These are phyloP conservation scores for Populus hybrid DNA, from an alignment of 441 rosid species.

Conservation along the genomic window DNA sequence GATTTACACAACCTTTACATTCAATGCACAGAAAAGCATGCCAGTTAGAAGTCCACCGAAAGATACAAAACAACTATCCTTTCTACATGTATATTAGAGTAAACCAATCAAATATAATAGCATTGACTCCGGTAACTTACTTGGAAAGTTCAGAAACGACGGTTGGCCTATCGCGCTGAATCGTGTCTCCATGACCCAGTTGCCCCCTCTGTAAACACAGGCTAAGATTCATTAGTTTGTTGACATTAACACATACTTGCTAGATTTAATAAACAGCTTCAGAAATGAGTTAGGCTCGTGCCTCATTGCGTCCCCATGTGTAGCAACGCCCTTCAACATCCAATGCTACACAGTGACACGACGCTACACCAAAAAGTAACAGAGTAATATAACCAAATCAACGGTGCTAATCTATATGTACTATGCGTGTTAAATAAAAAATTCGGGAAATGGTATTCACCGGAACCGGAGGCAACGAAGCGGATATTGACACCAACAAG, in stretches of 20 bases:
- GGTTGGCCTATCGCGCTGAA: slow-evolving; percentile 91
- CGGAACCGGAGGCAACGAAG: slow-evolving; percentile 77
- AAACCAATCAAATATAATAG: not conserved
- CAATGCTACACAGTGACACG: slow-evolving; percentile 96
- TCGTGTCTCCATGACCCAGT: slow-evolving; percentile 88
- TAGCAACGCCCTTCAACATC: slow-evolving; percentile 93
- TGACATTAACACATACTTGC: slow-evolving; percentile 2
- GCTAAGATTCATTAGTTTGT: slow-evolving; percentile 16
- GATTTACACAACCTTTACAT: not conserved
- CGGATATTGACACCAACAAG: slow-evolving; percentile 72
- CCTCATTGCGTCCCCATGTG: slow-evolving; percentile 99
- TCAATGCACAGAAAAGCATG: not conserved
- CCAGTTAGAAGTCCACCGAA: not conserved
- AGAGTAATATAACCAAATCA: not conserved
- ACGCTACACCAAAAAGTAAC: slow-evolving; percentile 40
- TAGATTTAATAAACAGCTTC: slow-evolving; percentile 4
- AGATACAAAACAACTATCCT: not conserved
- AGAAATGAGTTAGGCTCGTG: slow-evolving; percentile 21
- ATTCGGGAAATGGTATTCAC: slow-evolving; percentile 30
- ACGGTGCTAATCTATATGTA: not conserved
- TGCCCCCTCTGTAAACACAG: slow-evolving; percentile 76
- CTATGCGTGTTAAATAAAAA: not conserved
- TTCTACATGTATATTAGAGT: not conserved
- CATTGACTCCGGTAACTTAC: slow-evolving; percentile 36
- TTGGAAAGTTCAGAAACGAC: slow-evolving; percentile 85